phyloP scores from a whole-genome alignment of 139 green algal species.

The Zygnema cylindricum region DNA sequence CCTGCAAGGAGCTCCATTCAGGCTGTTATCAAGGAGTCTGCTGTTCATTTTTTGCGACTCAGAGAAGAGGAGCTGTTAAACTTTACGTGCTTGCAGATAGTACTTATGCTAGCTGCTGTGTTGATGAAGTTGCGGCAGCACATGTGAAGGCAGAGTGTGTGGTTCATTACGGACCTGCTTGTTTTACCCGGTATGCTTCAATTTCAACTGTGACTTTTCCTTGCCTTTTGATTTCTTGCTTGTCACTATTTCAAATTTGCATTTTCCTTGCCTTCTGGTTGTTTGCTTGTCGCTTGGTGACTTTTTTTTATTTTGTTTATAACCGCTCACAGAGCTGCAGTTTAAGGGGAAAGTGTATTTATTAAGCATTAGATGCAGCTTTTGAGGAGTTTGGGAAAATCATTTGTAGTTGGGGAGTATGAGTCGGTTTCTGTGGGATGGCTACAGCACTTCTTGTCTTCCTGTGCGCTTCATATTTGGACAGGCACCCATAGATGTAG shows the following conservation, averaged over 20 bases:
- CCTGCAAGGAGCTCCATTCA: too few relatives aligned
- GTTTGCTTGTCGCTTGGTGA: too few relatives aligned
- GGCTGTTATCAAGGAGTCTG: slow-evolving; percentile 24
- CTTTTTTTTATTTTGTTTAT: too few relatives aligned
- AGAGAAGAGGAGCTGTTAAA: background rate
- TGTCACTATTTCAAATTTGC: too few relatives aligned
- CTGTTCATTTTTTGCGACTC: background rate
- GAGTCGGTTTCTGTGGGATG: background rate
- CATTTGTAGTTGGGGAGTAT: background rate
- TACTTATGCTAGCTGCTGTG: slow-evolving; percentile 66
- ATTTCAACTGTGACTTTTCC: too few relatives aligned
- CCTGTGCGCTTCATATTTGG: slow-evolving; percentile 85
- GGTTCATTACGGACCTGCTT: slow-evolving; percentile 91
- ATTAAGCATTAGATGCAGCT: too few relatives aligned
- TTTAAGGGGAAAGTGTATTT: too few relatives aligned
- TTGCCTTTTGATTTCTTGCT: too few relatives aligned
- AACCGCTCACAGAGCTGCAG: too few relatives aligned
- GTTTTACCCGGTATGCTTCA: slow-evolving; percentile 73
- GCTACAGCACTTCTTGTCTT: slow-evolving; percentile 60
- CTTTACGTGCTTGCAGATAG: slow-evolving; percentile 62
- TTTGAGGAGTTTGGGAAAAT: too few relatives aligned
- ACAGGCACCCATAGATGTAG: slow-evolving; percentile 45
- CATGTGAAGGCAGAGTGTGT: slow-evolving; percentile 60
- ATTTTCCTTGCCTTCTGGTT: too few relatives aligned
- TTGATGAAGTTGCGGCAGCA: slow-evolving; percentile 66